Evolutionary conservation across 1,284 basidiomycete species (phyloP).

Genomic region (Trametes versicolor): DNA sequence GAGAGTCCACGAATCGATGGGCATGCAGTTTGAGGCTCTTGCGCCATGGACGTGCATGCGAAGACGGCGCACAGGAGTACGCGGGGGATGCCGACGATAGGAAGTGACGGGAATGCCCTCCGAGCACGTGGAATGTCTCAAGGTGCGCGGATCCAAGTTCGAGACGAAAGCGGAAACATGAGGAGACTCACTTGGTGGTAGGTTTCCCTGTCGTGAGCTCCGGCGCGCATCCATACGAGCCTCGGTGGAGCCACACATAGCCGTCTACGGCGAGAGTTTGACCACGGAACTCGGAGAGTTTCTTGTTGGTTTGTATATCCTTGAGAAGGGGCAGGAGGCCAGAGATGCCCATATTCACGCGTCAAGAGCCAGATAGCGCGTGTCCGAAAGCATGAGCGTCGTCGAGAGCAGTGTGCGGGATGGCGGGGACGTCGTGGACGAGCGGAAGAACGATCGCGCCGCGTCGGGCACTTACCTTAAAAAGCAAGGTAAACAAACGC

Average conservation of each 20-base stretch:
- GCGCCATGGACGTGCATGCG: neutral
- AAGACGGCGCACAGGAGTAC: neutral
- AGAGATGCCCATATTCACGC: conserved; percentile 83
- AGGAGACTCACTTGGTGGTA: conserved; percentile 77
- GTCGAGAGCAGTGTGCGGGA: neutral
- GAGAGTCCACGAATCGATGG: conserved; percentile 1
- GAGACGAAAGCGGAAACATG: neutral
- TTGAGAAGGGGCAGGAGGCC: conserved; percentile 95
- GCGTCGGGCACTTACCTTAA: conserved; percentile 23
- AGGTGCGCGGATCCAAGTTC: neutral
- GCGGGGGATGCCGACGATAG: conserved; percentile 3
- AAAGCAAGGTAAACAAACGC: conserved; percentile 32
- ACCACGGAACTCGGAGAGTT: conserved; percentile 85
- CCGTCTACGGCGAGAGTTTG: conserved; percentile 88
- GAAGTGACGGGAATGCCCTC: neutral
- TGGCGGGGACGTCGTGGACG: conserved; percentile 11
- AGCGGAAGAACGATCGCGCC: conserved; percentile 15
- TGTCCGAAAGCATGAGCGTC: conserved; percentile 18
- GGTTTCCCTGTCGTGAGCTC: conserved; percentile 88
- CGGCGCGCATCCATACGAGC: conserved; percentile 90
- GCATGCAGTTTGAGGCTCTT: too few species aligned
- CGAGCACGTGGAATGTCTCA: conserved; percentile 3
- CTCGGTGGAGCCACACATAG: conserved; percentile 98
- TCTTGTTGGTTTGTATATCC: conserved; percentile 83
- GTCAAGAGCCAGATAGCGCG: conserved; percentile 7